Evolutionary conservation across 345 rosid genomes (phyloP), one percentile per base, ranked within the genome.

Genomic region (Salix brachista): DNA sequence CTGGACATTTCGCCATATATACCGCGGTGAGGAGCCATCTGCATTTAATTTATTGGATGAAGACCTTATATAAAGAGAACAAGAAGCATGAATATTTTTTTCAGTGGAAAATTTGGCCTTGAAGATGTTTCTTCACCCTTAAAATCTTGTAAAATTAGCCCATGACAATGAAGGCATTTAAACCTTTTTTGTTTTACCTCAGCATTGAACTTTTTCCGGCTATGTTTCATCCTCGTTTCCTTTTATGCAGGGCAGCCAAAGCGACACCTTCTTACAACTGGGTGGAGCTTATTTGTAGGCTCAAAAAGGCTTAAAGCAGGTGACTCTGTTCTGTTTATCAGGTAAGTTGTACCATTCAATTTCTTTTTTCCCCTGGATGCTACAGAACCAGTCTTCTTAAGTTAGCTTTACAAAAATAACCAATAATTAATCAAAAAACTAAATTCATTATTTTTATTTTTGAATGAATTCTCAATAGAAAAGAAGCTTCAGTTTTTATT

Each of bases 1-100:
- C 46, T 96, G 98, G 98, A 93, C 97, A 36, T 96, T 96, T 85
- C 98, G 98, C 70, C 98, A 96, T 78, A 94, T 96, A 69, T 96
- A 96, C 73, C 89, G 98, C 5, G 99, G 99, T 90, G 70, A 83
- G 87, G 30, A 76, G 77, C 16, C 44, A 25, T 64, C 26, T 52
- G n/a, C 39, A 23, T 10, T 34, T 72, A 23, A 25, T 28, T n/a
- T 18, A 64, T 67, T 10, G 65, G 37, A 56, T 23, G 10, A 67
- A 39, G 30, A 71, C 19, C 25, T 42, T 25, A 10, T 28, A 26
- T 62, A 25, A 10, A 46, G 17, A 46, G 50, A 46, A 16, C 18
- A 18, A 72, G 58, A 69, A 65, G 30, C 34, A 39, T 26, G 19
- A 1, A 23, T 32, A 17, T 2, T 65, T 64, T 39, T 46, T 37